Evolutionary conservation across 306 rosid genomes (phyloP).

Genomic region (Castanospermum australe): DNA sequence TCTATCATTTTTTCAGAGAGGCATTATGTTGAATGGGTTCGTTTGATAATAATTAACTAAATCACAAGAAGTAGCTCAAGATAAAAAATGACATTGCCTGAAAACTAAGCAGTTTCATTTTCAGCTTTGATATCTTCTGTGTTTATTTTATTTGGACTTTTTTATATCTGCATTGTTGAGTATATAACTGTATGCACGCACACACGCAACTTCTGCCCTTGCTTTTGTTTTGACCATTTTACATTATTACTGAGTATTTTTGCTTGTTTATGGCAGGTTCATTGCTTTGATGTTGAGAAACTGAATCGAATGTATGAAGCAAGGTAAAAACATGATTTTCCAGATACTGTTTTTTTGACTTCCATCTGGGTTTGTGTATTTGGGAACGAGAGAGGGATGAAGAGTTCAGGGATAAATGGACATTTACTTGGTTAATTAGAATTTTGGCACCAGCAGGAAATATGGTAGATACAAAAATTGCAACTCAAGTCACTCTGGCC

Average conservation of each 20-base stretch:
- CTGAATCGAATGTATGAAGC: constrained; percentile 88
- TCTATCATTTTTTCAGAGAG: neutral
- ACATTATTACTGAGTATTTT: neutral
- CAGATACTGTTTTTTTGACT: neutral
- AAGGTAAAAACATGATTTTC: constrained; percentile 48
- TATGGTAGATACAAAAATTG: neutral
- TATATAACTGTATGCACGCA: neutral
- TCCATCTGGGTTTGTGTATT: neutral
- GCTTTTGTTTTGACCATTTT: constrained; percentile 17
- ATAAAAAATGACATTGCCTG: neutral
- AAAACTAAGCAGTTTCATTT: neutral
- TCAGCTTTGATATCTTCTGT: neutral
- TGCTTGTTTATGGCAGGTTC: constrained; percentile 56
- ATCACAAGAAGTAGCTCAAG: neutral
- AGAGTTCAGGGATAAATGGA: neutral
- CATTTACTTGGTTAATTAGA: neutral
- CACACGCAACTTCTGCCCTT: neutral
- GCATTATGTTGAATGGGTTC: neutral
- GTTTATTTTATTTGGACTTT: neutral
- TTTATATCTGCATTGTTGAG: neutral
- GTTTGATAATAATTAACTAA: neutral
- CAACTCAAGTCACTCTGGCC: neutral
- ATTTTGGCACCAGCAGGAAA: neutral
- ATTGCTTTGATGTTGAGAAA: constrained; percentile 68
- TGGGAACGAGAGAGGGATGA: neutral